Percentiles rank a stretch among this genome's conserved stretches.
These are phyloP conservation scores for Collybiopsis confluens DNA, from an alignment of 768 basidiomycete species.

Conservation along the genomic window DNA sequence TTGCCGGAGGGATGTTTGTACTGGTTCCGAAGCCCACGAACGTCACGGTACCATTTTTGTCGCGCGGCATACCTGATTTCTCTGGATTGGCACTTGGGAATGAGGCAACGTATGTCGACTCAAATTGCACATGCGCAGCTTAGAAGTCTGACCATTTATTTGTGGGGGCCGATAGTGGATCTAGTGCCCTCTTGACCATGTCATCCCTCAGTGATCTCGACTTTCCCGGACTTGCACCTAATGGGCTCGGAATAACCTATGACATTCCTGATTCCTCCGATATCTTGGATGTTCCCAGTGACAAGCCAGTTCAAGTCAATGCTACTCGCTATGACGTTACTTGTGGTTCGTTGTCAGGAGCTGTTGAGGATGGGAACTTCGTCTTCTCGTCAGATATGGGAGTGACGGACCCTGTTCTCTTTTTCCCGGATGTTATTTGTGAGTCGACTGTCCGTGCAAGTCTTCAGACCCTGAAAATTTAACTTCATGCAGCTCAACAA, in stretches of 20 bases:
- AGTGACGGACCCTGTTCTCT: neutral
- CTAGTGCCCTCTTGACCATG: conserved; percentile 4
- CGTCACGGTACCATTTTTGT: neutral
- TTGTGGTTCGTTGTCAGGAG: conserved; percentile 1
- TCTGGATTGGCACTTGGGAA: neutral
- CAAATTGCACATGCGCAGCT: no score
- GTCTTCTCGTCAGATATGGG: neutral
- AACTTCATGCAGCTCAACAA: neutral
- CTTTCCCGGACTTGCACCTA: conserved; percentile 2
- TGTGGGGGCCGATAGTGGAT: neutral
- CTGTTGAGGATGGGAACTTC: neutral
- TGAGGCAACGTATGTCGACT: neutral
- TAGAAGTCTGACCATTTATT: no score
- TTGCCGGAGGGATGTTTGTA: neutral
- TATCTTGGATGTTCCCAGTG: neutral
- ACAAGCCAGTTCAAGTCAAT: neutral
- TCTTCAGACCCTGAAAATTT: neutral
- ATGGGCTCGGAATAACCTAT: neutral
- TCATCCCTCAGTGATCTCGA: neutral
- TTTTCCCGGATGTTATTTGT: neutral
- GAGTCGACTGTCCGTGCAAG: neutral
- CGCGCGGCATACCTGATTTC: conserved; percentile 1
- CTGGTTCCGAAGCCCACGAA: neutral
- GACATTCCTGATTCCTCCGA: neutral
- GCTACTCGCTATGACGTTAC: conserved; percentile 1